A percentile compares a stretch with the other conserved stretches of the same genome.
These are phyloP conservation scores for Ganoderma boninense DNA, from an alignment of 1,284 basidiomycete species.

Conservation along the genomic window DNA sequence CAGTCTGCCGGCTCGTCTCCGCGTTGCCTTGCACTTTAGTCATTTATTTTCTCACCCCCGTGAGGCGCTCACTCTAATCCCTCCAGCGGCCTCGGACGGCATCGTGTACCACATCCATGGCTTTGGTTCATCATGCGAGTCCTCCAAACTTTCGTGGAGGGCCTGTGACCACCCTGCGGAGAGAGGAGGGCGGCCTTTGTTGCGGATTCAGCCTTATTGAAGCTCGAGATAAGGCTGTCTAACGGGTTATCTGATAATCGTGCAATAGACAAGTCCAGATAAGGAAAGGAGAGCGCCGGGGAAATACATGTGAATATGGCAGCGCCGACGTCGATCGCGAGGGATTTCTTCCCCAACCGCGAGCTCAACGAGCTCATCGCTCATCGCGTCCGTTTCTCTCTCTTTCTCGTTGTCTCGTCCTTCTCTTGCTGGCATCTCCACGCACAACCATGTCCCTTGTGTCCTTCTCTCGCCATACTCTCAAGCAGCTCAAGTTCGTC, in stretches of 20 bases:
- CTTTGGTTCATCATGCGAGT: background rate
- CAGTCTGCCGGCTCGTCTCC: background rate
- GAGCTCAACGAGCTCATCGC: constrained; percentile 12
- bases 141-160: background rate
- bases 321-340: constrained; percentile 4
- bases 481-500: constrained; percentile 76
- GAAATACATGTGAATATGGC: constrained; percentile 14
- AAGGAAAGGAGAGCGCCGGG: background rate
- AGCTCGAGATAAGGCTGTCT: background rate
- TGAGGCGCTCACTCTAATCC: constrained; percentile 5
- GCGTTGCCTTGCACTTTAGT: constrained; percentile 2
- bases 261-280: constrained; percentile 4
- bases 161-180: background rate
- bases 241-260: constrained; percentile 1
- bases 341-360: background rate
- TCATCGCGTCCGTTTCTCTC: background rate
- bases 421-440: background rate
- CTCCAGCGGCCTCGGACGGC: background rate
- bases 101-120: background rate
- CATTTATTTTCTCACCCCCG: constrained; percentile 11
- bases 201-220: background rate
- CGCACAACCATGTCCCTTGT: constrained; percentile 27
- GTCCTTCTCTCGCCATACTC: constrained; percentile 55
- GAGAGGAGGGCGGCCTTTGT: background rate
- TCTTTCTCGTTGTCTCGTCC: background rate